Conservation (phyloP, 768 basidiomycete genomes). For the Heimioporus sp. region DNA sequence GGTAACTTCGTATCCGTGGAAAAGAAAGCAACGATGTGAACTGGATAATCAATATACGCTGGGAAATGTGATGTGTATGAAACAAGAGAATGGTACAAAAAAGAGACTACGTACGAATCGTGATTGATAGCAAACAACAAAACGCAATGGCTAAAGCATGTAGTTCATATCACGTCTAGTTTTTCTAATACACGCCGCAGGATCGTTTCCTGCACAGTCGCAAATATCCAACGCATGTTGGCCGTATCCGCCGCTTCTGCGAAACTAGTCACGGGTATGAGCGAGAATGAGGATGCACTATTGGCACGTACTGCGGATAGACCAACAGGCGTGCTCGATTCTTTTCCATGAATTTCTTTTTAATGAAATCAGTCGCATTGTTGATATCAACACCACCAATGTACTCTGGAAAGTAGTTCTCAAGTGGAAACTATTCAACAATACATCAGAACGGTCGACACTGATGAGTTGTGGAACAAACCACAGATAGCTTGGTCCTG, state of each 20-base stretch:
- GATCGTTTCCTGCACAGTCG: constrained; percentile 92
- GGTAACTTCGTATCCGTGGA: no score
- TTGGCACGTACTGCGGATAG: constrained; percentile 78
- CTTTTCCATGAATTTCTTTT: constrained; percentile 94
- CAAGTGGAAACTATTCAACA: constrained; percentile 58
- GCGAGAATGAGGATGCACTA: not conserved
- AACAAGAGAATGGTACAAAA: no score
- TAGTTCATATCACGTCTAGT: no score
- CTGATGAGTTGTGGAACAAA: not conserved
- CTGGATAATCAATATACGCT: no score
- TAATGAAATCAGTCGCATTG: constrained; percentile 91
- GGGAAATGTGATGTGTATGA: no score
- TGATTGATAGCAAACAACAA: no score
- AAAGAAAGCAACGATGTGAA: no score
- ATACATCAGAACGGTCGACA: not conserved
- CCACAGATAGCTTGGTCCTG: constrained; percentile 68
- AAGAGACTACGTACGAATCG: no score
- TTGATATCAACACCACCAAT: constrained; percentile 87
- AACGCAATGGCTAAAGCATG: no score
- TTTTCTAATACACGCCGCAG: constrained; percentile 76
- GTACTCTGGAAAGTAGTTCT: constrained; percentile 83
- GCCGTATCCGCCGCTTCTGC: constrained; percentile 89
- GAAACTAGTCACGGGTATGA: constrained; percentile 41
- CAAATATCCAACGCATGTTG: constrained; percentile 80
- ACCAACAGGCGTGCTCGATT: constrained; percentile 82